Base-by-base conservation (phyloP, 164 flowering plant species). In the Pachysandra terminalis region DNA sequence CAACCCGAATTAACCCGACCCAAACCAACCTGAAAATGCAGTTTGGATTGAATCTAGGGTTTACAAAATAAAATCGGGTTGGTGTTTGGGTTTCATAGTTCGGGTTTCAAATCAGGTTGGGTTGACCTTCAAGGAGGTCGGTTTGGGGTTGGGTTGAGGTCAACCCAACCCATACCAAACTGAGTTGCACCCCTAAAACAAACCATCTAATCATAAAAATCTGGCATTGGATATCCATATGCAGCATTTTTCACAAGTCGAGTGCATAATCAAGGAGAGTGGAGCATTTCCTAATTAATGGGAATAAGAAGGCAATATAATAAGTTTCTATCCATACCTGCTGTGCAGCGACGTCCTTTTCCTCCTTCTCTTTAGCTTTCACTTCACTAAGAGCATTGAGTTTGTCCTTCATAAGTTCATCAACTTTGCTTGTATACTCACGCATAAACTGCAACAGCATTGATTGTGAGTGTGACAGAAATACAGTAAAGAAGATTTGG, bases 361-460 rank as follows among this genome's bases (percentile, higher is more conserved):
- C 99, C 76, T 96, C 98, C 68, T 74, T 71, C 79, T 93, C 98
- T 78, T 93, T 96, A 59, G 91, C 85, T 78, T 88, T 96, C 55
- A 78, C 90, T 75, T 96, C 98, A 19, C 69, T 93, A 0, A 26
- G 82, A 61, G 96, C 89, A 56, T 91, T 97, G 41, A 93, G 70
- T 72, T 82, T 96, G 86, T 90, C 91, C 85, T 91, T 96, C 24
- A 96, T 74, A 48, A 93, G 92, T 54, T 93, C 99, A 74, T 96
- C 99, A 60, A 96, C 96, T 75, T 96, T 96, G 67, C 90, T 81
- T 1, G 94, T 81, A 80, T 93, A 96, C 71, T 96, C 99, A 24
- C 99, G 95, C 72, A 88, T 81, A 68, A 86, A 83, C 95, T 93
- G 81, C 49, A 79, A 32, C 1, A 56, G 55, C 14, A 49, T 32